These are phyloP conservation scores for Cytospora chrysosperma DNA, from an alignment of 2,329 filamentous ascomycete species.

Conservation along the genomic window DNA sequence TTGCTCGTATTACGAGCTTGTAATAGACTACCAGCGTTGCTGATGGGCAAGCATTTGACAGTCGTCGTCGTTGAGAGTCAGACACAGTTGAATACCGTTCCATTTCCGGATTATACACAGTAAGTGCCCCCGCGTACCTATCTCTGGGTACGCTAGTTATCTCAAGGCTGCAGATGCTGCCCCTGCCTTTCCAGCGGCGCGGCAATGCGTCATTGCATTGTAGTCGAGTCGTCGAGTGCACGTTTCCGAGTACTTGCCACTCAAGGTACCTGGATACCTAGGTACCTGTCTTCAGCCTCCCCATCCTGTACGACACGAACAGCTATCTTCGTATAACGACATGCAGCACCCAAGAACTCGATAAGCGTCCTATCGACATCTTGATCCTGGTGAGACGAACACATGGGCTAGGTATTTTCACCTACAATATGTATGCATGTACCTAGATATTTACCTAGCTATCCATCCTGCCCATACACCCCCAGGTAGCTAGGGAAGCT, in stretches of 20 bases:
- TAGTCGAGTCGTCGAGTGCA: background rate
- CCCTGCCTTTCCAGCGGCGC: conserved; percentile 13
- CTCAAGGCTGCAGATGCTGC: conserved; percentile 12
- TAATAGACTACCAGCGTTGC: too few relatives aligned
- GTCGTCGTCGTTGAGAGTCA: background rate
- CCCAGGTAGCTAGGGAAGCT: too few relatives aligned
- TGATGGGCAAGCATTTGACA: background rate
- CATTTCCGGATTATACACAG: background rate
- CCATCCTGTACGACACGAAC: background rate
- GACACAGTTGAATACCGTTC: background rate
- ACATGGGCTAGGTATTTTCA: too few relatives aligned
- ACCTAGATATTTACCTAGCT: too few relatives aligned
- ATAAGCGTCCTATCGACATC: too few relatives aligned
- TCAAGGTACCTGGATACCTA: background rate
- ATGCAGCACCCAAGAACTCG: too few relatives aligned
- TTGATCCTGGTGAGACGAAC: too few relatives aligned
- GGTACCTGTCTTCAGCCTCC: background rate
- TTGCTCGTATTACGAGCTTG: background rate
- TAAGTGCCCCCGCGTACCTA: background rate
- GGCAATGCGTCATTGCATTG: conserved; percentile 15
- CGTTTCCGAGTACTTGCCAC: background rate
- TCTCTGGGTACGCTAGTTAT: too few relatives aligned
- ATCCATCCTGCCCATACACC: too few relatives aligned
- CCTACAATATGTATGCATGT: too few relatives aligned
- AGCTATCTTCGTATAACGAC: background rate